Evolutionary conservation across 1,139 yeast genomes (phyloP), one percentile per base, ranked within the genome.

Genomic region (Zygosaccharomyces sapae): DNA sequence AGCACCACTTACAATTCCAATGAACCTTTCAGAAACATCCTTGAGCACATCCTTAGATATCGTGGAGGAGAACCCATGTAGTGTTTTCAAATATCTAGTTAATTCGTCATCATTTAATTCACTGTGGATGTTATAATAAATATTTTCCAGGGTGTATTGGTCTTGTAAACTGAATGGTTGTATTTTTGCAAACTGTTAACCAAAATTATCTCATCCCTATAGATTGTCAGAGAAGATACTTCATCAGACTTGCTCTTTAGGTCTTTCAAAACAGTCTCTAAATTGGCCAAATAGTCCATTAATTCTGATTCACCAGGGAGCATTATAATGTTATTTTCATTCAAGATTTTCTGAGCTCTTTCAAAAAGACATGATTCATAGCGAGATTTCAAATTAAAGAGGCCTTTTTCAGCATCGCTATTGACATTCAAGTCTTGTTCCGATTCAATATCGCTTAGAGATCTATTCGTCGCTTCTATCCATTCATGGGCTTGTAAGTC

Each of bases 221-320:
- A 53, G 12, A 65, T 48, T 18, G 66, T 68, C 13, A 79, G 52
- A 1, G 74, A 67, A 24, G 79, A 62, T 0, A 82, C 74, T 58
- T 86, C 92, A 50, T 75, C 74, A 33, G 80, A 72, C 43, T 74
- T 73, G 45, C 76, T 80, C 50, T 74, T 76, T 48, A 85, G 73
- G 57, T 87, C 95, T 49, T 76, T 80, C 24, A 63, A 46, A 12
- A 64, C 52, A 2, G 68, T 61, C 44, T 58, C 64, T 27, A 64
- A 47, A 40, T 62, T 63, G 6, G 59, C 58, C 25, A 64, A 45
- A 44, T 62, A 64, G 34, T 59, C 66, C 38, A 41, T 54, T 39
- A 47, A 51, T 37, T 42, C 50, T 38, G 51, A 48, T 22, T 51
- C 49, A 16, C 54, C 50, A n/a, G 50, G 44, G 12, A 44, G 40